Evolutionary conservation across 1,284 basidiomycete genomes (phyloP).

Genomic region (Cutaneotrichosporon sp.): DNA sequence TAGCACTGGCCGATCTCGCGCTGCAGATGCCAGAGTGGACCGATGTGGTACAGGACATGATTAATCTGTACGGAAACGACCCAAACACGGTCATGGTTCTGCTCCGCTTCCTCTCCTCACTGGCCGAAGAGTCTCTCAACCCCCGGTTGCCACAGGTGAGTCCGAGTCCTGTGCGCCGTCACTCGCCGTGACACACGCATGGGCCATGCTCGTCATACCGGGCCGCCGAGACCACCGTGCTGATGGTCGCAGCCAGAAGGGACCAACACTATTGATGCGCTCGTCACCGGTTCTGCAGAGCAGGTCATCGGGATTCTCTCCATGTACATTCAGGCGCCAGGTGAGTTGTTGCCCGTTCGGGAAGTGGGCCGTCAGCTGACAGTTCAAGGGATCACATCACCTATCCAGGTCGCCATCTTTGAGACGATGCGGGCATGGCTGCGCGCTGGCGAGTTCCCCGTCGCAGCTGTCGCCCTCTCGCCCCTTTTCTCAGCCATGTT

Average conservation of each 20-base stretch:
- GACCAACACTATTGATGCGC: conserved; percentile 35
- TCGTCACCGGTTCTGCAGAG: conserved; percentile 72
- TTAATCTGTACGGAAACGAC: conserved; percentile 80
- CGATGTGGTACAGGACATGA: conserved; percentile 75
- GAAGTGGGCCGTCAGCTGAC: background rate
- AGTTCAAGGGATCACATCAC: conserved; percentile 69
- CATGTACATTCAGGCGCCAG: conserved; percentile 86
- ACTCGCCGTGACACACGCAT: background rate
- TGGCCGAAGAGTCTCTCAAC: conserved; percentile 89
- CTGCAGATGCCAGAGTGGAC: conserved; percentile 87
- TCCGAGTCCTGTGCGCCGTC: conserved; percentile 20
- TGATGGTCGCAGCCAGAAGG: conserved; percentile 26
- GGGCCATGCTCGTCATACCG: background rate
- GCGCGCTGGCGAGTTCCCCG: conserved; percentile 76
- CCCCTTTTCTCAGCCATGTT: conserved; percentile 84
- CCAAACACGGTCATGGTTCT: conserved; percentile 78
- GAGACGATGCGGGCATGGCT: conserved; percentile 85
- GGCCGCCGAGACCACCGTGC: background rate
- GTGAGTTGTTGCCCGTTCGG: conserved; percentile 58
- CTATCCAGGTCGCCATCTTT: conserved; percentile 85
- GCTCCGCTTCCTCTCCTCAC: conserved; percentile 83
- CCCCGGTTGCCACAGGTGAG: conserved; percentile 83
- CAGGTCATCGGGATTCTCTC: conserved; percentile 75
- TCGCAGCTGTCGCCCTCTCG: conserved; percentile 66
- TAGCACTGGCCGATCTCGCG: conserved; percentile 86